These are phyloP conservation scores for Mycena epipterygia DNA, from an alignment of 768 basidiomycete species.

Conservation along the genomic window DNA sequence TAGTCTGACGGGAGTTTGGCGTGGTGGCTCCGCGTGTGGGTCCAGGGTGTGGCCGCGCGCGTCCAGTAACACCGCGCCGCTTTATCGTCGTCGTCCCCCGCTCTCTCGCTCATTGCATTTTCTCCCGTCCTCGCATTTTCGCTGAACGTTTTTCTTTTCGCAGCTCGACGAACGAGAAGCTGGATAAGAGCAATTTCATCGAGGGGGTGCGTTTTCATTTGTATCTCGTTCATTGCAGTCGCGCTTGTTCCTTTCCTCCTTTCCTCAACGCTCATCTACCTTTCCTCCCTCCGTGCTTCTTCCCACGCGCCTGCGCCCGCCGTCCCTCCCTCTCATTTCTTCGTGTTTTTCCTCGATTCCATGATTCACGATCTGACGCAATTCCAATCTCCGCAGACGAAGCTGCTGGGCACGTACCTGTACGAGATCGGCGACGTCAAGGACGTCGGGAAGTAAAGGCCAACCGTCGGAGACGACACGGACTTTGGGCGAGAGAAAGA, in stretches of 20 bases:
- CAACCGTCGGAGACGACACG: no score
- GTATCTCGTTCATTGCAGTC: not conserved
- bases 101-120: no score
- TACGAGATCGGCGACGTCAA: conserved; percentile 69
- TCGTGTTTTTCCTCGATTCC: no score
- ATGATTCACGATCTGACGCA: conserved; percentile 7
- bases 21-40: no score
- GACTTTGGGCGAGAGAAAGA: no score
- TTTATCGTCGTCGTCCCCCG: no score
- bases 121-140: not conserved
- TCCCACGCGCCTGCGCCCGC: not conserved
- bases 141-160: not conserved
- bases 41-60: no score
- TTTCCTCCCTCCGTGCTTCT: not conserved
- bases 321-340: not conserved
- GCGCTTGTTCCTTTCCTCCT: not conserved
- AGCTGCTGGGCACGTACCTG: conserved; percentile 85
- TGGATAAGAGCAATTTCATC: conserved; percentile 92
- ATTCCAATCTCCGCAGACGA: conserved; percentile 54
- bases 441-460: conserved; percentile 7
- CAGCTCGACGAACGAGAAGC: conserved; percentile 95
- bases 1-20: no score
- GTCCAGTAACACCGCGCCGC: no score
- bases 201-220: conserved; percentile 69
- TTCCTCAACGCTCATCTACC: not conserved